These are phyloP conservation scores for Globisporangium iwayamae DNA, from an alignment of 352 stramenopile species.

Conservation along the genomic window DNA sequence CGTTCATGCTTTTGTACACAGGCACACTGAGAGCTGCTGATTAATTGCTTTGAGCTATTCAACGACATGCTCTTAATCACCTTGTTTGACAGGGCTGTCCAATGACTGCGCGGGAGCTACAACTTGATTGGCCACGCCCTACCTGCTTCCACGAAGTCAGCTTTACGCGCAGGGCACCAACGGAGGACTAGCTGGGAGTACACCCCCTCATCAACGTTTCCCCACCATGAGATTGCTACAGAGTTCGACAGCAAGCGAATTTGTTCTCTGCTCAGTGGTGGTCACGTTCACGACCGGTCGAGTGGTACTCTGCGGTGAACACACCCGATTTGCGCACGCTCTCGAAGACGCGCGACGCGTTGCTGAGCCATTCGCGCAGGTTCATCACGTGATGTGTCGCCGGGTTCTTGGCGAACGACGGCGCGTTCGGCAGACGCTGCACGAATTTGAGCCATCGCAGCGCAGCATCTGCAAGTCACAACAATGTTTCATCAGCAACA, in stretches of 20 bases:
- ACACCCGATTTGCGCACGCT: constrained; percentile 57
- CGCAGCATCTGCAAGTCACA: constrained; percentile 3
- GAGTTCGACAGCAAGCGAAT: neutral
- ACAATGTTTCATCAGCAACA: neutral
- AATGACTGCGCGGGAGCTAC: no score
- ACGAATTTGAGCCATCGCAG: constrained; percentile 18
- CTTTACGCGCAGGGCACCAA: no score
- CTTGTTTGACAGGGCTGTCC: no score
- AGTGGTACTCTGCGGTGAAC: constrained; percentile 48
- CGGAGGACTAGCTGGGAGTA: no score
- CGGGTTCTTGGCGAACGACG: constrained; percentile 20
- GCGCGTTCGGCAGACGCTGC: constrained; percentile 15
- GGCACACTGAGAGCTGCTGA: neutral
- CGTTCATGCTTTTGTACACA: neutral
- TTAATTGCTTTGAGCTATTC: no score
- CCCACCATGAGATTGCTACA: neutral
- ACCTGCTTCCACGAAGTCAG: no score
- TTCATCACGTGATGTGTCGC: constrained; percentile 24
- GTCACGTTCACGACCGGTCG: constrained; percentile 33
- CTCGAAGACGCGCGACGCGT: constrained; percentile 66
- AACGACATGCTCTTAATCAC: no score
- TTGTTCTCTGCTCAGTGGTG: constrained; percentile 24
- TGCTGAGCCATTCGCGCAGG: constrained; percentile 77
- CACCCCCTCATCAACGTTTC: neutral
- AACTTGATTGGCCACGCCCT: no score